phyloP scores from a whole-genome alignment of 805 yeast genomes.

The Ogataea minuta region DNA sequence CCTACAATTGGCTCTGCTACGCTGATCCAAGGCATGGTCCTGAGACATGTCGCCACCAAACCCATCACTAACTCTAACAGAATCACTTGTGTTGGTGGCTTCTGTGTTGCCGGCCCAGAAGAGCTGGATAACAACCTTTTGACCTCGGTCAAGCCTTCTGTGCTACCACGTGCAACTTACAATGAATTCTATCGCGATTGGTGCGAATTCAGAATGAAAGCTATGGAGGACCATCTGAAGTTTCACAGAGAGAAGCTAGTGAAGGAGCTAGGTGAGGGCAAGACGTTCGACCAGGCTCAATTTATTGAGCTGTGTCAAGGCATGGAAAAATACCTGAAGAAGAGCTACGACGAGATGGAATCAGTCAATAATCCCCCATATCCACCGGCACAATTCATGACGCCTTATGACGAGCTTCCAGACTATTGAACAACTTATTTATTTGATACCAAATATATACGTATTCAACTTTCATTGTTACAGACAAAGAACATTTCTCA shows the following conservation, averaged over 20 bases:
- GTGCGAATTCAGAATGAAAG: slow-evolving; percentile 32
- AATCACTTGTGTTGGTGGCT: slow-evolving; percentile 33
- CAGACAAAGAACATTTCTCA: slow-evolving; percentile 7
- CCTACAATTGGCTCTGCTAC: slow-evolving; percentile 48
- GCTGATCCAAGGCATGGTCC: slow-evolving; percentile 45
- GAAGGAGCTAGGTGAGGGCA: slow-evolving; percentile 18
- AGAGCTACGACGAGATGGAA: slow-evolving; percentile 35
- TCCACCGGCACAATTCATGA: slow-evolving; percentile 26
- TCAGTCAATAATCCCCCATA: slow-evolving; percentile 28
- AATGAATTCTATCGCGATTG: slow-evolving; percentile 36
- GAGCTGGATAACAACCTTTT: slow-evolving; percentile 32
- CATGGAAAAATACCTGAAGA: slow-evolving; percentile 30
- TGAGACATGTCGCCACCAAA: slow-evolving; percentile 47
- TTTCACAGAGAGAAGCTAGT: slow-evolving; percentile 22
- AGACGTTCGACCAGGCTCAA: slow-evolving; percentile 31
- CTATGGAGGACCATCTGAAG: slow-evolving; percentile 28
- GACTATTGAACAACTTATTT: slow-evolving; percentile 2
- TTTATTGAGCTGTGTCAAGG: slow-evolving; percentile 29
- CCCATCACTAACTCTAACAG: slow-evolving; percentile 38
- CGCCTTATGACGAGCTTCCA: slow-evolving; percentile 25
- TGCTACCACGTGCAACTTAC: slow-evolving; percentile 32
- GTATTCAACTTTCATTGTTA: not conserved
- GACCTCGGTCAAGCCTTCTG: slow-evolving; percentile 34
- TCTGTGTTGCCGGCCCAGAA: slow-evolving; percentile 28
- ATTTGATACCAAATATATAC: not conserved